Base-by-base conservation (phyloP, 2,329 filamentous ascomycete genomes). In the Pseudogymnoascus sp. region DNA sequence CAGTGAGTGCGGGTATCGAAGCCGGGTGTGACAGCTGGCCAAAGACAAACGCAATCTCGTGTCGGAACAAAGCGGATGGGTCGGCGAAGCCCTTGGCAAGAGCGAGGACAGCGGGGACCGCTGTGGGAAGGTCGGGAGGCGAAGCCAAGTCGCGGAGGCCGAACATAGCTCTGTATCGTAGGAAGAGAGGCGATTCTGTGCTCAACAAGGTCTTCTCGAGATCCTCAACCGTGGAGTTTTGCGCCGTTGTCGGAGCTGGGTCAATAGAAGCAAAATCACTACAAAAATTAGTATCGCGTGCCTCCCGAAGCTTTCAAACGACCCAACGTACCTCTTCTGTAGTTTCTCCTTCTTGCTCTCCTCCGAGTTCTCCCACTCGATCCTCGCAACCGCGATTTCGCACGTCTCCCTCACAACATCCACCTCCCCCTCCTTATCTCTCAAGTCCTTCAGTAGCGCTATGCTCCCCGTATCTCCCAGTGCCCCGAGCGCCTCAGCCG, bases 41-140 rank as follows among this genome's bases (percentile, higher is more conserved):
- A 70, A 99, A 99, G 13, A 99, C 95, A 74, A 99, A 99, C 13
- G 95, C 95, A 68, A 99, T 92, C 75, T 99, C 95, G 78, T 99
- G 95, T 68, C 95, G 88, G 82, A 99, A 97, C 6, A 99, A 85
- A 4, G 93, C 93, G 59, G 93, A 97, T 16, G 86, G 81, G 74
- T 99, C 95, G 33, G 81, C 81, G 70, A 99, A 87, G 14, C 95
- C 95, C 72, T 87, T 88, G 53, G 95, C 91, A 56, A 99, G 84
- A 10, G 93, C 90, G 50, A 88, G 83, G 62, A 99, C 84, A 16
- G 95, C 93, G n/a, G 90, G 88, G 14, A 91, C 84, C 6, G 93
- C 93, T 1, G 93, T 96, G 1, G 92, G 90, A 47, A 96, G 86
- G 72, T 96, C 89, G 8, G 93, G 93, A 14, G 95, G 95, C 3